Evolutionary conservation across 345 rosid genomes (phyloP), one percentile per base, ranked within the genome.

Genomic region (Sisymbrium altissimum): DNA sequence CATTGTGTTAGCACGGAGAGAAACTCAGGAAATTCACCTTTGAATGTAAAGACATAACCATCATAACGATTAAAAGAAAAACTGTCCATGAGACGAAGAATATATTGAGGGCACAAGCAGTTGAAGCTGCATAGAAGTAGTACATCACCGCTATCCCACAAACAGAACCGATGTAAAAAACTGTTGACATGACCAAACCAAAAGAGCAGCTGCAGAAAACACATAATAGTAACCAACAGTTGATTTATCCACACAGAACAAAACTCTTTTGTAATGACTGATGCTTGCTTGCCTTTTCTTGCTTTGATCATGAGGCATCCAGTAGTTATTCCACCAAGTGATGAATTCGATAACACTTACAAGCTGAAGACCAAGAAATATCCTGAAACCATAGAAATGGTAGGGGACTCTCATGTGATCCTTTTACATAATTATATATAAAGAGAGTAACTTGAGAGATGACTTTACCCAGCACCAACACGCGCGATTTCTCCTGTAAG

Each of bases 401-500:
- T 50, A 27, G 38, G 58, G 46, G 21, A 60, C 39, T 6, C 27
- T 6, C 27, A 61, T 62, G 9, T 55, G 23, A 9, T 63, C 45
- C 27, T 19, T 33, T 43, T 32, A 39, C 64, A 32, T 44, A 17
- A 21, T 27, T 32, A 3, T 44, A 6, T 15, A 61, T 2, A 32
- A 50, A 25, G 40, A 43, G 40, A 41, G 43, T 2, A 54, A 54
- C 41, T 35, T 35, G 29, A 70, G 39, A 63, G 27, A 55, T 52
- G 45, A 41, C 0, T 45, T 55, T 92, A 93, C 98, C 98, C 96
- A 10, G 97, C 97, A 66, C 97, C 96, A 53, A 83, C 77, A 8
- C 89, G 96, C 33, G 97, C 97, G 61, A 90, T 61, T 81, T 93
- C 98, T 66, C 98, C 98, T 90, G 90, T 81, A n/a, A n/a, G n/a